A percentile compares a stretch with the other conserved stretches of the same genome.
Conservation (phyloP, 1,284 basidiomycete species). For the Apiotrichum gamsii region DNA sequence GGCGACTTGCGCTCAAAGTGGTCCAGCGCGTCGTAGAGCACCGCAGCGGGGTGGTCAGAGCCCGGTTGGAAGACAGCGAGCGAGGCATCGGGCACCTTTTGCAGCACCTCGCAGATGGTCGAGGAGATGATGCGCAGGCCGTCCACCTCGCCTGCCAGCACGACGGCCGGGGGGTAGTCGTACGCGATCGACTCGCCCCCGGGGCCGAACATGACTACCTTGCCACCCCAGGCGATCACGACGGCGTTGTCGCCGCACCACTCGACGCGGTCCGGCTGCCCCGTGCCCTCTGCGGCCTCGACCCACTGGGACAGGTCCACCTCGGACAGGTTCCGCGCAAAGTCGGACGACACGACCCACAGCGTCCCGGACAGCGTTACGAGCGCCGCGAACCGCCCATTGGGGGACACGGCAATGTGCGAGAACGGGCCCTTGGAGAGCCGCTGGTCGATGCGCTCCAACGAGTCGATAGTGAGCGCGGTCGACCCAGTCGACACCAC, state of each 20-base stretch:
- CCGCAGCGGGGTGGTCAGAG: slow-evolving; percentile 83
- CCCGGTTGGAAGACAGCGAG: slow-evolving; percentile 84
- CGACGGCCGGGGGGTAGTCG: slow-evolving; percentile 67
- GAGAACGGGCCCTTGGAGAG: slow-evolving; percentile 81
- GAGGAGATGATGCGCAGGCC: slow-evolving; percentile 76
- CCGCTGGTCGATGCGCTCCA: slow-evolving; percentile 78
- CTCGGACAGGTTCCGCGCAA: slow-evolving; percentile 80
- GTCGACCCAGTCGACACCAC: slow-evolving; percentile 70
- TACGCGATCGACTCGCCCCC: slow-evolving; percentile 84
- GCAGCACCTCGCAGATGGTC: slow-evolving; percentile 78
- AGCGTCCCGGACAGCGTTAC: slow-evolving; percentile 66
- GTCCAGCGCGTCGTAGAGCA: slow-evolving; percentile 87
- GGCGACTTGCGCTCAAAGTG: slow-evolving; percentile 76
- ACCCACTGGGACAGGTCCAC: slow-evolving; percentile 55
- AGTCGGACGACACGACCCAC: slow-evolving; percentile 90
- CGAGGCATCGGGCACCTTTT: slow-evolving; percentile 81
- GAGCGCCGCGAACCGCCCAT: slow-evolving; percentile 85
- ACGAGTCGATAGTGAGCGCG: slow-evolving; percentile 70
- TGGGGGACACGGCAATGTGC: slow-evolving; percentile 80
- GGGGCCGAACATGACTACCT: slow-evolving; percentile 81
- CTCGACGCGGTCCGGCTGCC: slow-evolving; percentile 58
- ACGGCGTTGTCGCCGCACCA: slow-evolving; percentile 98
- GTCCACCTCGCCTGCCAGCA: slow-evolving; percentile 77
- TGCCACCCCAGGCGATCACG: slow-evolving; percentile 69
- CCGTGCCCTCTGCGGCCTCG: slow-evolving; percentile 26